Base-by-base conservation (phyloP, 2,329 filamentous ascomycete genomes). In the Alternaria brassicicola region DNA sequence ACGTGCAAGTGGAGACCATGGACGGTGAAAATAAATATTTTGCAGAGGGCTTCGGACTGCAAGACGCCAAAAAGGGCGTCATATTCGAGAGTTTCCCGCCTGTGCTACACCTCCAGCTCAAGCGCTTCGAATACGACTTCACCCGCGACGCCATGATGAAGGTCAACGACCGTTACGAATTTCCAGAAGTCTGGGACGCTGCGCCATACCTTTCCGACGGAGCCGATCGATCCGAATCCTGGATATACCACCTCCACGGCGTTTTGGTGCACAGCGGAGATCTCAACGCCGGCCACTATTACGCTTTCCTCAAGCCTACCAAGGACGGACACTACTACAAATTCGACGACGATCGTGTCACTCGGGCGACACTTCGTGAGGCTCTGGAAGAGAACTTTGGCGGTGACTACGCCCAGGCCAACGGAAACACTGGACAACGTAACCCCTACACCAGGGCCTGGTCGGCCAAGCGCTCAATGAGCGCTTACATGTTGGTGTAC, bases 11-110 rank as follows among this genome's bases (percentile, higher is more conserved):
- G 33, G 95, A 99, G 78, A 96, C 93, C 31, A 89, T 99, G 78
- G 93, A 98, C 66, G 95, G 95, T 38, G 96, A 99, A 76, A 99
- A 99, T 81, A 96, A 98, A 77, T 99, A 99, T 75, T 95, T 92
- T 76, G 95, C 95, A 1, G 90, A 96, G 68, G 88, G 95, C 46
- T 89, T 91, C 80, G 95, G 95, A 69, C 84, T 98, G 38, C 95
- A 99, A 75, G 95, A 99, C 76, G 95, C 95, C 50, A 93, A 92
- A 81, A 99, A 99, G 78, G 95, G 95, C 51, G 95, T 97, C 66
- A 97, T 99, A 62, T 99, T 99, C 76, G 92, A 93, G 75, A 91
- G 89, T 70, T 98, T 98, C 74, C 95, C 95, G 0, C 91, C 96
- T 52, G 93, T 99, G 3, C 82, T 99, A 21, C 94, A 99, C 76